phyloP scores from a whole-genome alignment of 75 land plant species.

The Pinus taeda region DNA sequence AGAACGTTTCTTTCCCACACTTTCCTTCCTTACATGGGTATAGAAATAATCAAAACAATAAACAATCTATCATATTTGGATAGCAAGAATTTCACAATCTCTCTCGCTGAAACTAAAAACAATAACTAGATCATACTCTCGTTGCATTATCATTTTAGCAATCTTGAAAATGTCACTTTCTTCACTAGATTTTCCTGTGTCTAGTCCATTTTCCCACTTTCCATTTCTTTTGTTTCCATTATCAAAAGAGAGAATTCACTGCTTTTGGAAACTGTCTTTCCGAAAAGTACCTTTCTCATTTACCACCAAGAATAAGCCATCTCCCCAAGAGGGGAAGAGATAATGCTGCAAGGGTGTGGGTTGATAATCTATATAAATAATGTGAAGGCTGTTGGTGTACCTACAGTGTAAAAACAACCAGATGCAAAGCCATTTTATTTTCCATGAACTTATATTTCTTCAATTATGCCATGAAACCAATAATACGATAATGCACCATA shows the following conservation, averaged over 20 bases:
- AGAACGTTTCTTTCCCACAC: neutral
- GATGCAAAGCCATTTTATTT: neutral
- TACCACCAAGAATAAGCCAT: conserved; percentile 87
- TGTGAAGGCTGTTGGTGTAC: conserved; percentile 98
- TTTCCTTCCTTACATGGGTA: neutral
- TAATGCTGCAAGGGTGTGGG: conserved; percentile 99
- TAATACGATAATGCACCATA: neutral
- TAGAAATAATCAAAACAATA: conserved; percentile 1
- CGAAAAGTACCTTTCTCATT: conserved; percentile 93
- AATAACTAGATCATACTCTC: conserved; percentile 95
- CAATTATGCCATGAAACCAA: neutral
- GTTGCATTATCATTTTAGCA: conserved; percentile 92
- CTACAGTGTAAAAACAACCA: conserved; percentile 34
- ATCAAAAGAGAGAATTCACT: conserved; percentile 74
- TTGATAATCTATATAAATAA: conserved; percentile 94
- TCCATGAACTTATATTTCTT: neutral
- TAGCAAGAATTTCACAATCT: conserved; percentile 92
- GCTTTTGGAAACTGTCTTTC: conserved; percentile 96
- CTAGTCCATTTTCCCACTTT: conserved; percentile 66
- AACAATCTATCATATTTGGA: conserved; percentile 73
- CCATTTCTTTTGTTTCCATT: conserved; percentile 69
- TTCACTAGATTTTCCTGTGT: conserved; percentile 49
- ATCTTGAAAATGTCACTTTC: conserved; percentile 95
- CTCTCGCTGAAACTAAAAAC: conserved; percentile 98
- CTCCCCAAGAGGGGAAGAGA: conserved; percentile 91